Base-by-base conservation (phyloP, 805 yeast genomes). In the Ogataea pini region DNA sequence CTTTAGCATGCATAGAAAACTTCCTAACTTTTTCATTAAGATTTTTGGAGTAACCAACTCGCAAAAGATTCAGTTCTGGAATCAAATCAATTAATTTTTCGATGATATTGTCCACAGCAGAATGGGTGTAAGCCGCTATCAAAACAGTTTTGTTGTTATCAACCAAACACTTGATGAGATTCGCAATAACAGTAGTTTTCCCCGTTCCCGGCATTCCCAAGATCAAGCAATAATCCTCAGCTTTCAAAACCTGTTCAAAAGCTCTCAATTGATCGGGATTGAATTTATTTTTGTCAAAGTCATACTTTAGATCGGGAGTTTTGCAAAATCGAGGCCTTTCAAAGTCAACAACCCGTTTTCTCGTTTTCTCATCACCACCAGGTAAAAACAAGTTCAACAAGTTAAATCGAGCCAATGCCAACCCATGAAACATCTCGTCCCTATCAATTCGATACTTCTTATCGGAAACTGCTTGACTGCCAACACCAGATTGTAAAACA, bases 121-220 rank as follows among this genome's bases (percentile, higher is more conserved):
- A 87, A 63, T 94, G 95, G 0, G 99, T 94, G 61, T 88, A 90
- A 0, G 96, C 86, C 0, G 97, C 80, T 41, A 94, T 67, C 19
- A 94, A 70, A 1, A 94, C 85, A 0, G 86, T 73, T 60, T 86
- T 86, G 1, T 80, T 82, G 40, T 76, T 74, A 1, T 69, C 67
- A 3, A 83, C 85, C 24, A 94, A 63, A 34, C 78, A 70, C 48
- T 77, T 74, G 36, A 91, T 84, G 14, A 94, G 59, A 39, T 84
- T 82, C 0, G 95, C 86, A 46, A 94, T 90, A 0, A 91, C 86
- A 0, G 98, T 89, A 1, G 97, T 89, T 61, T 89, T 89, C 8
- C 97, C 99, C 0, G 98, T 94, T 3, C 99, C 99, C 0, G 99
- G 99, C 99, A 94, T 94, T 0, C 99, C 99, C 50, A 92, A 69